Base-by-base conservation (phyloP, 2,329 filamentous ascomycete genomes). In the Chaetomium strumarium region DNA sequence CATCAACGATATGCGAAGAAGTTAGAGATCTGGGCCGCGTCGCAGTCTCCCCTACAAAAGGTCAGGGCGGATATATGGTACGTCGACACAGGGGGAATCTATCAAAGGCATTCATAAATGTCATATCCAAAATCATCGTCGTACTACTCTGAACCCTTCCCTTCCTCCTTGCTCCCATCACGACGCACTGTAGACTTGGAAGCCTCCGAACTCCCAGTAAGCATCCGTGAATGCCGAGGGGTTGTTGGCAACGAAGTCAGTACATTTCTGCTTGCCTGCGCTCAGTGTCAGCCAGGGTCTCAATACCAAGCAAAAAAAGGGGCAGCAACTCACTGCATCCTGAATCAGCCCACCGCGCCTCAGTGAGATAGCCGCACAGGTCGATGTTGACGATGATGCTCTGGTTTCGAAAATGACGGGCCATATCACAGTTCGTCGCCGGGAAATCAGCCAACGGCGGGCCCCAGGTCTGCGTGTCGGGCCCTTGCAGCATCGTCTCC, bases 321-420 rank as follows among this genome's bases (percentile, higher is more conserved):
- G 14, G 3, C 33, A 31, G 16, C 16, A 10, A 51, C 49, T 41
- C 51, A 55, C 24, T 24, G 24, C 53, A 55, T 34, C 53, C 53
- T 2, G 53, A 55, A 11, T 12, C 12, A 2, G 13, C 66, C 60
- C 75, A 81, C 33, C 69, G 66, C 3, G 67, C 69, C 42, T 76
- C 75, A 3, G 76, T 77, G 58, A 79, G 71, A 38, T 76, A 66
- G 0, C 83, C 84, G 58, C 83, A 86, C 8, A 86, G 67, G 63
- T 83, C 79, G 56, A 86, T 85, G 60, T 86, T 85, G 39, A 75
- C 75, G 57, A 86, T 75, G 59, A 86, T 85, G 58, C 79, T 83
- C 64, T 84, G 77, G 61, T 86, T 86, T 49, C 67, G 72, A 65
- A 86, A 86, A 61, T 85, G 80, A 4, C 68, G 70, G 6, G 67